phyloP scores from a whole-genome alignment of 176 grass and related monocot species.

The Paspalum vaginatum region DNA sequence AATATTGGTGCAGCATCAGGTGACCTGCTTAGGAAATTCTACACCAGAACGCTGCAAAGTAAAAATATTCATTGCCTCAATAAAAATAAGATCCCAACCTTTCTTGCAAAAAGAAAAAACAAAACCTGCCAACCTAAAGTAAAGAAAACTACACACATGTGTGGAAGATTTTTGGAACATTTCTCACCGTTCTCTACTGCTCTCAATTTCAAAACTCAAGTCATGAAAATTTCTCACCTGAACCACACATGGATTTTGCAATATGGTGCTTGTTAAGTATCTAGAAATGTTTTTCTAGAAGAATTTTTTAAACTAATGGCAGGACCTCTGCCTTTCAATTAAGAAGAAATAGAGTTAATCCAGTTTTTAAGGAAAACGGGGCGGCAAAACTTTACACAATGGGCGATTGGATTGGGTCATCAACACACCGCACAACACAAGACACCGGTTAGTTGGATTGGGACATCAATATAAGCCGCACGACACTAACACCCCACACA shows the following conservation, averaged over 20 bases:
- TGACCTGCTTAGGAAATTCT: conserved; percentile 65
- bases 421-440: too few relatives aligned
- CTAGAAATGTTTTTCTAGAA: neutral
- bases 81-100: neutral
- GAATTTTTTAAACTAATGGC: neutral
- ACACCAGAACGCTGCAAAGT: conserved; percentile 68
- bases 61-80: conserved; percentile 1
- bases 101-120: too few relatives aligned
- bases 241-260: neutral
- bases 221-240: neutral
- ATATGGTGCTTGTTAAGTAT: too few relatives aligned
- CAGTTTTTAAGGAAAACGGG: too few relatives aligned
- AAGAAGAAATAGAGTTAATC: too few relatives aligned
- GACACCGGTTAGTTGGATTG: too few relatives aligned
- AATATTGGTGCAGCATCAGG: conserved; percentile 67
- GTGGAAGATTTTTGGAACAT: neutral
- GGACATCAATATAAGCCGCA: too few relatives aligned
- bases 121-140: neutral
- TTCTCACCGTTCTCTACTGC: neutral
- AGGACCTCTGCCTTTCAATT: too few relatives aligned
- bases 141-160: neutral
- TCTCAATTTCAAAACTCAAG: neutral
- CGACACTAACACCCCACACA: too few relatives aligned
- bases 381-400: too few relatives aligned
- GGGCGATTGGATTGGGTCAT: too few relatives aligned